Base-by-base conservation (phyloP, 1,284 basidiomycete genomes). In the Sphaerobolus stellatus region DNA sequence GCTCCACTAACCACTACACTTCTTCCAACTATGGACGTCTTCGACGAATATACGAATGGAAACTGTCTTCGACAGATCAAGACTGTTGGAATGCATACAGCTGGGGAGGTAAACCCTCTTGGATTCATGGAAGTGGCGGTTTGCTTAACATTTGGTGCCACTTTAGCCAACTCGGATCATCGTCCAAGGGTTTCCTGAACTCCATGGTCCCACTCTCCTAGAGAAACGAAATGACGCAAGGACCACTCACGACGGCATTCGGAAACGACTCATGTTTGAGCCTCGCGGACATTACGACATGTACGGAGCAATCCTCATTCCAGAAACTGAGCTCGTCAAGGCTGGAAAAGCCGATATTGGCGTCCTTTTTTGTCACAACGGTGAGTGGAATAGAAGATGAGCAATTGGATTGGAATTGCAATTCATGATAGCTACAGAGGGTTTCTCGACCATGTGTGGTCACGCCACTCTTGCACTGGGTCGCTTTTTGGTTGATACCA, bases 381-480 rank as follows among this genome's bases (percentile, higher is more conserved):
- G 72, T 73, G 41, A 24, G 53, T 51, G 13, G 20, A 11, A 29
- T 8, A 25, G 25, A n/a, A 22, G n/a, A 8, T 4, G 28, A 31
- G 31, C 27, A 24, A 20, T 18, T 9, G 7, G 6, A 49, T 49
- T 5, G 25, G 7, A 22, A 34, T 48, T 53, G 31, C 27, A 34
- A 20, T 14, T 16, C 16, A 28, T 14, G 33, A n/a, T 47, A 38
- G 13, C 14, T 14, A 40, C 50, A 75, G 76, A 77, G 64, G 76
- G 76, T 1, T 78, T 76, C 61, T 75, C 74, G 1, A 77, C 76
- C 2, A 77, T 77, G 68, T 78, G 76, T 44, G 76, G 75, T 0
- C 76, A 78, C 58, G 76, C 74, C 6, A 76, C 75, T 1, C 72
- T 78, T 40, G 75, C 76, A 11, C 70, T 77, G 0, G 75, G 75